phyloP scores from a whole-genome alignment of 768 basidiomycete species.

The Boletus pseudopeckii region DNA sequence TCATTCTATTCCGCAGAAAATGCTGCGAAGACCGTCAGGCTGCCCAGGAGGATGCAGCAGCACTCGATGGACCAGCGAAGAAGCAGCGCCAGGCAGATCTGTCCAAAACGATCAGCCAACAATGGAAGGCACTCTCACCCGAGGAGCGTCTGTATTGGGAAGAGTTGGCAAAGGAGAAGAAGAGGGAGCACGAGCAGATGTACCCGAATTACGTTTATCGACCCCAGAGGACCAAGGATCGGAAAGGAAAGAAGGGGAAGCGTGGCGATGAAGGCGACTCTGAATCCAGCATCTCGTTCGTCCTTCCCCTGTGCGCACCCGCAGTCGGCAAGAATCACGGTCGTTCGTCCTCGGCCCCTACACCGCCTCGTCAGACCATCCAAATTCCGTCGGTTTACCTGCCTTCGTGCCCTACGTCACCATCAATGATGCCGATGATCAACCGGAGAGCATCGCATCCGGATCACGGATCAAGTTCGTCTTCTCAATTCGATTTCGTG shows the following conservation, averaged over 20 bases:
- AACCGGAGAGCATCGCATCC: conserved; percentile 55
- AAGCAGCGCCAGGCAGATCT: conserved; percentile 77
- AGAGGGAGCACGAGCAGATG: conserved; percentile 72
- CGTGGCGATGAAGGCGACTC: conserved; percentile 43
- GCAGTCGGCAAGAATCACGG: conserved; percentile 41
- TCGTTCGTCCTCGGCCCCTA: conserved; percentile 58
- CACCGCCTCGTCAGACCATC: conserved; percentile 64
- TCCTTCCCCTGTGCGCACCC: conserved; percentile 38
- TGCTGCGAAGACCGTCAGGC: conserved; percentile 71
- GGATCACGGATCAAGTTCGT: conserved; percentile 42
- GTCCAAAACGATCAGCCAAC: conserved; percentile 77
- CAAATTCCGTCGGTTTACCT: conserved; percentile 61
- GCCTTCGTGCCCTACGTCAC: conserved; percentile 65
- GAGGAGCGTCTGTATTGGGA: conserved; percentile 77
- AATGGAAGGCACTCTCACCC: conserved; percentile 66
- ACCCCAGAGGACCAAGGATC: conserved; percentile 53
- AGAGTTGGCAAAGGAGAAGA: conserved; percentile 71
- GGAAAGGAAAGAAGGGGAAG: conserved; percentile 46
- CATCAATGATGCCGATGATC: conserved; percentile 53
- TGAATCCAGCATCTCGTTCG: conserved; percentile 50
- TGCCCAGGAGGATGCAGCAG: conserved; percentile 46
- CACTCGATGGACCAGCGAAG: conserved; percentile 45
- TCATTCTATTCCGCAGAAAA: conserved; percentile 79
- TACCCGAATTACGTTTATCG: conserved; percentile 80
- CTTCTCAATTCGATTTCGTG: conserved; percentile 53